Conservation (phyloP, 2,329 filamentous ascomycete species). For the Bipolaris gigantea region DNA sequence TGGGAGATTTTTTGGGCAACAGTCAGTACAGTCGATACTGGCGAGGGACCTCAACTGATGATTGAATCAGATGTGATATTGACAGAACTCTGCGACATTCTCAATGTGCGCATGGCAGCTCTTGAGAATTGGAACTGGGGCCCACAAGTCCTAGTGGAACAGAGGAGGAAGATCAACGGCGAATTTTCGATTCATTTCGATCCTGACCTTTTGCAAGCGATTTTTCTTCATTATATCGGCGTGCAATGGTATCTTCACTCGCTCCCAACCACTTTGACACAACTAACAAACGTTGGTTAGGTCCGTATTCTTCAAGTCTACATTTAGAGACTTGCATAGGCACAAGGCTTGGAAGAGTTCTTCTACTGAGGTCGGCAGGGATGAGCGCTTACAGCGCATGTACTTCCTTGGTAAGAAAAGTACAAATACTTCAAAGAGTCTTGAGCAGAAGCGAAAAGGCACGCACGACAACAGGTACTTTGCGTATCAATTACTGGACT, state of each 20-base stretch:
- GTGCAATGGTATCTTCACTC: constrained; percentile 22
- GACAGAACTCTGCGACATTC: constrained; percentile 36
- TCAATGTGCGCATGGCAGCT: constrained; percentile 36
- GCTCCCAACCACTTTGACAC: not conserved
- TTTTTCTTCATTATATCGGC: constrained; percentile 40
- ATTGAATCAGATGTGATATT: constrained; percentile 27
- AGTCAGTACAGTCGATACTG: not conserved
- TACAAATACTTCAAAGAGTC: not conserved
- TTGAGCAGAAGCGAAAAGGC: constrained; percentile 25
- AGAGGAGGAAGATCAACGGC: constrained; percentile 35
- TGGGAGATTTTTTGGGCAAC: constrained; percentile 40
- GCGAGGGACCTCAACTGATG: not conserved
- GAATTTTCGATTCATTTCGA: constrained; percentile 35
- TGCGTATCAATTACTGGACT: constrained; percentile 30
- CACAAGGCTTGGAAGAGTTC: constrained; percentile 27
- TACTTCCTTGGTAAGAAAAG: constrained; percentile 30
- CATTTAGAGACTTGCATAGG: constrained; percentile 23
- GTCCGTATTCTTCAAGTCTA: constrained; percentile 36
- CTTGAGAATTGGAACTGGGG: constrained; percentile 38
- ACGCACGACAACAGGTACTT: constrained; percentile 30
- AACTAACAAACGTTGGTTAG: not conserved
- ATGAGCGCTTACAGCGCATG: constrained; percentile 24
- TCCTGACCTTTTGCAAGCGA: constrained; percentile 37
- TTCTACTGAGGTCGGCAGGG: constrained; percentile 18
- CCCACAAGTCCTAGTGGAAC: constrained; percentile 32